Base-by-base conservation (phyloP, 805 yeast species). In the Grigorovia humatica region DNA sequence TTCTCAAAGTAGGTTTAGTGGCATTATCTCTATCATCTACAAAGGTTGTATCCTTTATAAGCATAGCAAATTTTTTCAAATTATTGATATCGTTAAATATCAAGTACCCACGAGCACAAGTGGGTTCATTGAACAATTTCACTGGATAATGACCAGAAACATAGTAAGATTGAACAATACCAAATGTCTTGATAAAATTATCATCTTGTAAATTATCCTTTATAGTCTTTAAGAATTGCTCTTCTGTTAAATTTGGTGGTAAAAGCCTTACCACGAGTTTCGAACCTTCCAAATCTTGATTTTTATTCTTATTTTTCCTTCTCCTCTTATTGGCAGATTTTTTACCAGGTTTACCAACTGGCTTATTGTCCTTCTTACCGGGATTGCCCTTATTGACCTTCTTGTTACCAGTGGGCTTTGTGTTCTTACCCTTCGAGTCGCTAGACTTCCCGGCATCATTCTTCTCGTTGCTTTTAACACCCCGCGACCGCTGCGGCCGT, bases 71-170 rank as follows among this genome's bases (percentile, higher is more conserved):
- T n/a, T 59, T 57, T 23, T 61, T 60, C 27, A 74, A 49, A 12
- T 57, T 54, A 2, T 60, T 64, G 44, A 60, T 55, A 8, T 59
- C 57, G 42, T 66, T 64, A 51, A 77, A 74, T 17, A 63, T 61
- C 17, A 73, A 56, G 56, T 77, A 77, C 2, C 74, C 74, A 44
- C 80, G 64, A 7, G 79, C 70, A 52, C 61, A 70, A 2, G 60
- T 62, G 1, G 78, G 74, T n/a, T 61, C 62, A 45, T 71, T 70
- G 50, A 69, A 71, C 4, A 60, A 55, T 27, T 59, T 64, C 5
- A 50, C 51, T 13, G 64, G 49, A 30, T 54, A 54, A n/a, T 55
- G 56, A 4, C 70, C 70, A 44, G 68, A 68, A 23, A 66, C 67
- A 54, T 59, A 60, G 46, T 63, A 63, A 44, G 59, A 57, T 38